phyloP scores from a whole-genome alignment of 1,139 yeast genomes.

The Zhuliangozyma parablackwelliae region DNA sequence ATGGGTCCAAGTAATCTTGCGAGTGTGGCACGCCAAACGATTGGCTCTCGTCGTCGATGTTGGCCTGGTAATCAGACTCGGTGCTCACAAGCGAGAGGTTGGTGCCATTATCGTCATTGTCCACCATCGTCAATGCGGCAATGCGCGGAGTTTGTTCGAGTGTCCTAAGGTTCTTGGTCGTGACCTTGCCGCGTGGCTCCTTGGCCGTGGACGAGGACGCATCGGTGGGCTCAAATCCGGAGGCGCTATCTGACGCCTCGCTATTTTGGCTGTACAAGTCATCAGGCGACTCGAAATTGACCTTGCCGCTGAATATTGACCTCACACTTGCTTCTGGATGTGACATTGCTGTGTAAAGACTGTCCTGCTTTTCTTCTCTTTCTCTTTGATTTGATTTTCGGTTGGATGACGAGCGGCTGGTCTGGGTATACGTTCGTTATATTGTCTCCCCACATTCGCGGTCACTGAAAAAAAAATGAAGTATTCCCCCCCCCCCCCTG shows the following conservation, averaged over 20 bases:
- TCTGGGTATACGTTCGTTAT: no score
- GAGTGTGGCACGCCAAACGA: not conserved
- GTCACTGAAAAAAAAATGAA: no score
- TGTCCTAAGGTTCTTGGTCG: constrained; percentile 16
- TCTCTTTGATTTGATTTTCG: no score
- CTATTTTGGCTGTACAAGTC: constrained; percentile 15
- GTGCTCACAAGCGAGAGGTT: constrained; percentile 25
- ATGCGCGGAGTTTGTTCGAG: not conserved
- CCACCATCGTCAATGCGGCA: not conserved
- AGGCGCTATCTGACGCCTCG: constrained; percentile 1
- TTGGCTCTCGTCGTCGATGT: constrained; percentile 2
- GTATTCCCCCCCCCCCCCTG: no score
- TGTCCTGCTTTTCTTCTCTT: no score
- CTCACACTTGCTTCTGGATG: constrained; percentile 44
- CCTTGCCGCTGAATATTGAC: constrained; percentile 36
- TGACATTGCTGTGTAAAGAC: constrained; percentile 20
- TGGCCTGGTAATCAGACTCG: constrained; percentile 21
- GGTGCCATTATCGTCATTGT: constrained; percentile 10
- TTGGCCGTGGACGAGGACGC: constrained; percentile 8
- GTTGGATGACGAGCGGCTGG: no score
- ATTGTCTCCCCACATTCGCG: no score
- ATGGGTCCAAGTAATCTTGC: constrained; percentile 14
- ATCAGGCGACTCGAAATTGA: constrained; percentile 25
- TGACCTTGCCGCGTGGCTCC: constrained; percentile 19
- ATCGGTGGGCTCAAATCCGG: constrained; percentile 3